Evolutionary conservation across 129 eudicot species (phyloP), one percentile per base, ranked within the genome.

Genomic region (Tagetes erecta): DNA sequence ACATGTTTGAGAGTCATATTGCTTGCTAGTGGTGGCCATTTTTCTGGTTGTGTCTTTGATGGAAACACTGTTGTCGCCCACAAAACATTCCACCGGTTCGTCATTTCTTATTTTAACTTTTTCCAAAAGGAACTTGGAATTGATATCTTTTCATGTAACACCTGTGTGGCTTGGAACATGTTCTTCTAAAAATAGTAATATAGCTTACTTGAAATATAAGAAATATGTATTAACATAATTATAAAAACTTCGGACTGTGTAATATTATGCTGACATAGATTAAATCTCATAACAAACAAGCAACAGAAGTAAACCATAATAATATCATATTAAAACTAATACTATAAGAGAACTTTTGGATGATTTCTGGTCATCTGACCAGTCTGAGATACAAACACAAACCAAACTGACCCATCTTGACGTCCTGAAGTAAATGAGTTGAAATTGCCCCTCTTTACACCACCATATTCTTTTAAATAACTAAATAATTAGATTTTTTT

Each of bases 31-130:
- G 97, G 96, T 79, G 97, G 97, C 40, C 97, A 88, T 75, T 92
- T 92, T 87, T 91, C 92, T 76, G 97, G 92, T 33, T 89, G 97
- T 78, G 96, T 92, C 33, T 92, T 92, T 80, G 97, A 92, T 81
- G 97, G 97, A 46, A 85, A 78, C 78, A 52, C 78, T 3, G 84
- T 85, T 78, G 86, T 92, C 74, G 87, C 96, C 68, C 96, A 92
- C 74, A 92, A 92, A 77, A 89, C 97, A 35, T 83, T 89, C 85
- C 91, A 92, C 89, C 87, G 93, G 97, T 92, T 70, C 3, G 71
- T 80, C 52, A 53, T 68, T 70, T 47, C 8, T 53, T 33, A 6
- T 3, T 44, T 44, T 8, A 37, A 51, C 64, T 50, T 50, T 37
- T 50, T 10, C 8, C 41, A 65, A 39, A 31, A 30, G 20, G 27